Evolutionary conservation across 2,329 filamentous ascomycete genomes (phyloP).

Genomic region (Trichoderma arundinaceum): DNA sequence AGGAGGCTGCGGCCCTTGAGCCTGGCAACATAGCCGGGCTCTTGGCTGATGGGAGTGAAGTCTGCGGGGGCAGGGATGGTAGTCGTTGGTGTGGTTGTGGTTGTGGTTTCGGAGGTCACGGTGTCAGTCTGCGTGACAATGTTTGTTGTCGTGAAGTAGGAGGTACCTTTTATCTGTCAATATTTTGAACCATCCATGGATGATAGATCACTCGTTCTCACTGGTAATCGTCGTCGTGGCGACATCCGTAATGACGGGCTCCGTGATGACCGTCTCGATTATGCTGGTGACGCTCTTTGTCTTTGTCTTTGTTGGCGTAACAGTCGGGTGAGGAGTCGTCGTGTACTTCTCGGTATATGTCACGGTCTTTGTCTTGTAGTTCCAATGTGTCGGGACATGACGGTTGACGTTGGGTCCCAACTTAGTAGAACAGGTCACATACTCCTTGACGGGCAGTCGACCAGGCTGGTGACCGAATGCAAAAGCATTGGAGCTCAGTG

Average conservation of each 20-base stretch:
- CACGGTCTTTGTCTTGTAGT: constrained; percentile 19
- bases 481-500: constrained; percentile 13
- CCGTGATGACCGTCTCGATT: neutral
- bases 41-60: constrained; percentile 25
- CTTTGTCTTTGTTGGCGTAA: constrained; percentile 23
- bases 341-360: constrained; percentile 19
- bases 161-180: constrained; percentile 6
- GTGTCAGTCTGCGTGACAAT: constrained; percentile 9
- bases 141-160: constrained; percentile 18
- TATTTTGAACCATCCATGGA: neutral
- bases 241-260: constrained; percentile 8
- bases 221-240: neutral
- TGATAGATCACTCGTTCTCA: neutral
- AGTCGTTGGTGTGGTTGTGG: constrained; percentile 22
- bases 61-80: constrained; percentile 21
- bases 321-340: constrained; percentile 14
- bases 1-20: constrained; percentile 23
- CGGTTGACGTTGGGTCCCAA: constrained; percentile 9
- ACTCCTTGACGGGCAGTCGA: neutral
- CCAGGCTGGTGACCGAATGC: constrained; percentile 3
- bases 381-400: constrained; percentile 23
- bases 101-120: neutral
- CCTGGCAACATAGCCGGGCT: constrained; percentile 14
- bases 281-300: constrained; percentile 7
- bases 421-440: constrained; percentile 12